Conservation (phyloP, 768 basidiomycete genomes). For the Gloeopeniophorella convolvens region DNA sequence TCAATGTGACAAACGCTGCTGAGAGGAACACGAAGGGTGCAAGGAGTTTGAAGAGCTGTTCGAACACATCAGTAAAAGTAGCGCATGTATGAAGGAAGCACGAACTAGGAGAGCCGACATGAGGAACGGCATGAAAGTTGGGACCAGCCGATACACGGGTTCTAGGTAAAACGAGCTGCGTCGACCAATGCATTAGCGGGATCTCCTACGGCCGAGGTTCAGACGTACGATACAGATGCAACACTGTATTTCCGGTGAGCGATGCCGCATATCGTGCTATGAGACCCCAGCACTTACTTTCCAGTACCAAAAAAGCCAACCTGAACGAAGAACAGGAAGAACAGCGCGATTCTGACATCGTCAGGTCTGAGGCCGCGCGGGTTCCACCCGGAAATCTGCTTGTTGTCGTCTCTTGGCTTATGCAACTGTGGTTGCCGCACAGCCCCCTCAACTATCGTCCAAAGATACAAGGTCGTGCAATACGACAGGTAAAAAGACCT, state of each 20-base stretch:
- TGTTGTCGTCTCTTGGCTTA: neutral
- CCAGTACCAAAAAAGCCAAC: slow-evolving; percentile 82
- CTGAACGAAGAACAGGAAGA: slow-evolving; percentile 84
- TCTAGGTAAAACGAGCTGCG: slow-evolving; percentile 87
- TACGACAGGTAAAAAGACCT: slow-evolving; percentile 75
- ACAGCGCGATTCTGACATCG: slow-evolving; percentile 67
- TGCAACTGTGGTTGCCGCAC: slow-evolving; percentile 18
- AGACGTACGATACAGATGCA: slow-evolving; percentile 19
- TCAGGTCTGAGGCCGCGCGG: slow-evolving; percentile 30
- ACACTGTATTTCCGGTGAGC: slow-evolving; percentile 18
- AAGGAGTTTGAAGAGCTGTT: slow-evolving; percentile 74
- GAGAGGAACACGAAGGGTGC: slow-evolving; percentile 76
- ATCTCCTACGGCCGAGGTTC: too few species aligned
- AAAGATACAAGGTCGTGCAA: slow-evolving; percentile 51
- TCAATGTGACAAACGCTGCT: slow-evolving; percentile 60
- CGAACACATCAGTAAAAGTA: neutral
- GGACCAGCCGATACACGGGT: slow-evolving; percentile 82
- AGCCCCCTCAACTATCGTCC: slow-evolving; percentile 58
- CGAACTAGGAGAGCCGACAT: slow-evolving; percentile 70
- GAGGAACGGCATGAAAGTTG: slow-evolving; percentile 78
- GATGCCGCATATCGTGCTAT: neutral
- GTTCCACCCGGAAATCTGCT: slow-evolving; percentile 18
- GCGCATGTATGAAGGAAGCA: neutral
- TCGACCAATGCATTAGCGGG: slow-evolving; percentile 48
- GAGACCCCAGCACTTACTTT: slow-evolving; percentile 45